Evolutionary conservation across 805 yeast genomes (phyloP), one percentile per base, ranked within the genome.

Genomic region (Phaffomyces thermotolerans): DNA sequence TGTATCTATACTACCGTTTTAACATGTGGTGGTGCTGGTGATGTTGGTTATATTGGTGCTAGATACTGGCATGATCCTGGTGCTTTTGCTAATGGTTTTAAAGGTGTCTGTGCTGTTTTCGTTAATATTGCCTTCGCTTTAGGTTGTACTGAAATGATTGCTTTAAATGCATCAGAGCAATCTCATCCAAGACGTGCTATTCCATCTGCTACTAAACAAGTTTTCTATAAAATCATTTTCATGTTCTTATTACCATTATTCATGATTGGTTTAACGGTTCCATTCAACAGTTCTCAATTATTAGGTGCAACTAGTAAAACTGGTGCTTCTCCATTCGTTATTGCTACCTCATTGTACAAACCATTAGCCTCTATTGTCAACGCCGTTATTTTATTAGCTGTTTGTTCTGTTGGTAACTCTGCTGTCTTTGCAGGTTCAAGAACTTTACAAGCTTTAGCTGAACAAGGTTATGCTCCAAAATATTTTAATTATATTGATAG

Each of bases 261-360:
- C 38, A 59, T 74, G 47, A 65, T 70, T 48, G 79, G 81, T 40
- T 69, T 69, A 49, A 66, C 72, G 58, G 84, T 79, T 40, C 82
- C 84, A 13, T 76, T 63, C 54, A 57, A 71, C 51, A 59, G 68
- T 22, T 54, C 66, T 33, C 58, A 68, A 54, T 61, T 73, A 37
- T 64, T 65, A 56, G 79, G 80, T 24, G 54, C 63, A 20, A 27
- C 41, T 7, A 52, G 62, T 37, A 62, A 66, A 36, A 76, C 70
- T 47, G 68, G 75, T 37, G 79, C 83, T 1, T 81, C 88, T n/a
- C 87, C 88, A 27, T 81, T 75, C 52, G 84, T 81, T 44, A 71
- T 81, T 57, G 84, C 86, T 30, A 67, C 79, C 42, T 71, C 69
- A 60, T 81, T 83, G 40, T 72, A 78, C 38, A 70, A 65, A 22